phyloP scores from a whole-genome alignment of 106 monocot species.

The Dendrobium huoshanense region DNA sequence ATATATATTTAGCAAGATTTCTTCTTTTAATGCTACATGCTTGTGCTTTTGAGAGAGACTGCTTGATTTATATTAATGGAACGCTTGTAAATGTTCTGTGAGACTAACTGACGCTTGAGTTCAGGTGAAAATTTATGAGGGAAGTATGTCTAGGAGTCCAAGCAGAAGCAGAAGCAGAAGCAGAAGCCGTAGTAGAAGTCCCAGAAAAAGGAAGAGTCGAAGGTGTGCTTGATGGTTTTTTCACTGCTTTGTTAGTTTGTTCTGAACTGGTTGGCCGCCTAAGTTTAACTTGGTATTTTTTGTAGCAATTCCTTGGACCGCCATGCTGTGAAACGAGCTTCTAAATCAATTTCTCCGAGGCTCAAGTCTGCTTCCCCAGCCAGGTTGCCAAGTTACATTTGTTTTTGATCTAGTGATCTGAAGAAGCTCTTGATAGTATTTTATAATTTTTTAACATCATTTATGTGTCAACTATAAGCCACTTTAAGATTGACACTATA shows the following conservation, averaged over 20 bases:
- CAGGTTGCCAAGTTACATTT: slow-evolving; percentile 12
- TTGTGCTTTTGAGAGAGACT: neutral
- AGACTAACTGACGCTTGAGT: neutral
- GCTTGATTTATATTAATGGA: neutral
- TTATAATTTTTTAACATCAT: neutral
- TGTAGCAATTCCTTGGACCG: neutral
- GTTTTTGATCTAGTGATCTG: neutral
- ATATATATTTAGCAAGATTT: neutral
- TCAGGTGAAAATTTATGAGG: slow-evolving; percentile 31
- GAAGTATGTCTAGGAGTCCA: slow-evolving; percentile 30
- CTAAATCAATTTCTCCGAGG: slow-evolving; percentile 22
- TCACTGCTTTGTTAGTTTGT: neutral
- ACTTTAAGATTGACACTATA: neutral
- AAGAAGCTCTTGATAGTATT: neutral
- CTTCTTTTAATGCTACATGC: neutral
- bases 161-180: slow-evolving; percentile 30
- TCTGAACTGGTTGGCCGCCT: neutral
- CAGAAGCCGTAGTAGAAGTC: slow-evolving; percentile 27
- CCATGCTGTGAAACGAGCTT: slow-evolving; percentile 4
- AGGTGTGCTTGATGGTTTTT: slow-evolving; percentile 15
- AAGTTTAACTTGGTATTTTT: neutral
- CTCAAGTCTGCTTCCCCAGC: slow-evolving; percentile 28
- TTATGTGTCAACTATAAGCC: neutral
- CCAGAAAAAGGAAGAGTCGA: slow-evolving; percentile 15
- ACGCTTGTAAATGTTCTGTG: neutral